Percentiles rank a stretch among this genome's conserved stretches.
Evolutionary conservation across 495 filamentous ascomycete genomes (phyloP).

Genomic region (Poronia punctata): DNA sequence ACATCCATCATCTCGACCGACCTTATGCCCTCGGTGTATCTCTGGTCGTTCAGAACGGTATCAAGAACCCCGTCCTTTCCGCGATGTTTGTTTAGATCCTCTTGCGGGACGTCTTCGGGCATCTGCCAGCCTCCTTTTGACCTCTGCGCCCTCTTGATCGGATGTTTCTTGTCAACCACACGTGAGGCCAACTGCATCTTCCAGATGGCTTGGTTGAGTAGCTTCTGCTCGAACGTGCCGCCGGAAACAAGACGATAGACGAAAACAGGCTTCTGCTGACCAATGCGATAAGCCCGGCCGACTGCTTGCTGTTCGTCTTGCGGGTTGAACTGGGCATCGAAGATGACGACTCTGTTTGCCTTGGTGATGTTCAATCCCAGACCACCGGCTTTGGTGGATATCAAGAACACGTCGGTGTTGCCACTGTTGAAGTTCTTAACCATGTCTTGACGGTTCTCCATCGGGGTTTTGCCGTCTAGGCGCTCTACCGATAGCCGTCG

Average conservation of each 20-base stretch:
- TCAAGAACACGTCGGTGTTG: slow-evolving; percentile 54
- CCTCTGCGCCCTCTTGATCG: slow-evolving; percentile 48
- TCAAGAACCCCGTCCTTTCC: slow-evolving; percentile 71
- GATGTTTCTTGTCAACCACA: slow-evolving; percentile 79
- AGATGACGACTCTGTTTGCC: slow-evolving; percentile 82
- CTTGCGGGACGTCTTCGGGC: slow-evolving; percentile 44
- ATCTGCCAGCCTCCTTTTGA: slow-evolving; percentile 50
- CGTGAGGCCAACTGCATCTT: slow-evolving; percentile 72
- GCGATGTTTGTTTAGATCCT: slow-evolving; percentile 44
- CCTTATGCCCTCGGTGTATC: slow-evolving; percentile 19
- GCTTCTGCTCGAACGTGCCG: slow-evolving; percentile 69
- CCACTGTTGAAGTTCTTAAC: slow-evolving; percentile 62
- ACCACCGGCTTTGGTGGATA: slow-evolving; percentile 78
- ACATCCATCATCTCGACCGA: slow-evolving; percentile 35
- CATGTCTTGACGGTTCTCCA: slow-evolving; percentile 48
- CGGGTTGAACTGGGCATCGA: slow-evolving; percentile 80
- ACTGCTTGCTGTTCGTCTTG: slow-evolving; percentile 81
- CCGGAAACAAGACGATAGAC: slow-evolving; percentile 80
- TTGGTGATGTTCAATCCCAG: slow-evolving; percentile 75
- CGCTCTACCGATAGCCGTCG: slow-evolving; percentile 41
- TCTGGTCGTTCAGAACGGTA: slow-evolving; percentile 43
- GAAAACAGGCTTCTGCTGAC: slow-evolving; percentile 74
- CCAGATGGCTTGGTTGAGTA: slow-evolving; percentile 67
- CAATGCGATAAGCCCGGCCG: slow-evolving; percentile 79
- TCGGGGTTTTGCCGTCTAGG: slow-evolving; percentile 58